Conservation (phyloP, 2,329 filamentous ascomycete species). For the Cadophora sp. region DNA sequence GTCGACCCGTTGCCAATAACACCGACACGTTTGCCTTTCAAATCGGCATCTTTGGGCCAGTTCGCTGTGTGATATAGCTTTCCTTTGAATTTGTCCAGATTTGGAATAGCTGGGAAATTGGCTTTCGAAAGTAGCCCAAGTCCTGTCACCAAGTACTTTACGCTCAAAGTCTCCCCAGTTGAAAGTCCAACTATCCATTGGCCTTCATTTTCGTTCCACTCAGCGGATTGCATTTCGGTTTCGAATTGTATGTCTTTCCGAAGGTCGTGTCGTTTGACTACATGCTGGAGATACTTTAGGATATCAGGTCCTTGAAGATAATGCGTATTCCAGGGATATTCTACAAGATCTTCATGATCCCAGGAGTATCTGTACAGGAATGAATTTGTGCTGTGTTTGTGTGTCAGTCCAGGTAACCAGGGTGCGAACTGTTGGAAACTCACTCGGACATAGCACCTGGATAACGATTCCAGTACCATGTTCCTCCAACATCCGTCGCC, state of each 20-base stretch:
- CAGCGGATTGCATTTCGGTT: slow-evolving; percentile 55
- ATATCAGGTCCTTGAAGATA: slow-evolving; percentile 60
- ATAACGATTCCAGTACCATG: slow-evolving; percentile 62
- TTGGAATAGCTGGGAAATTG: slow-evolving; percentile 46
- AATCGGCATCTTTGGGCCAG: slow-evolving; percentile 49
- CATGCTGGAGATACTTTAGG: slow-evolving; percentile 56
- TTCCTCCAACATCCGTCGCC: slow-evolving; percentile 57
- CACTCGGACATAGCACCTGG: slow-evolving; percentile 50
- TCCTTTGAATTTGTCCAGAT: slow-evolving; percentile 53
- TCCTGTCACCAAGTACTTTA: slow-evolving; percentile 30
- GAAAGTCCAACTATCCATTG: slow-evolving; percentile 57
- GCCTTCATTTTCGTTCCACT: slow-evolving; percentile 57
- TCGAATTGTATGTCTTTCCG: slow-evolving; percentile 64
- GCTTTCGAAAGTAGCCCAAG: slow-evolving; percentile 31
- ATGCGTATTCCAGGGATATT: slow-evolving; percentile 40
- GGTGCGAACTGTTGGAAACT: not conserved
- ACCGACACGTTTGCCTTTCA: slow-evolving; percentile 57
- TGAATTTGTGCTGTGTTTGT: slow-evolving; percentile 25
- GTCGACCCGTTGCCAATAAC: slow-evolving; percentile 55
- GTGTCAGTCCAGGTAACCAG: not conserved
- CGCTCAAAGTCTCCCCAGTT: slow-evolving; percentile 16
- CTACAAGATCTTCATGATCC: slow-evolving; percentile 33
- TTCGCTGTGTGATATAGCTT: slow-evolving; percentile 35
- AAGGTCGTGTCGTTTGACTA: slow-evolving; percentile 59
- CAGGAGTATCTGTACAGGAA: slow-evolving; percentile 36